Evolutionary conservation across 164 flowering plant species (phyloP).

Genomic region (Platanus orientalis): DNA sequence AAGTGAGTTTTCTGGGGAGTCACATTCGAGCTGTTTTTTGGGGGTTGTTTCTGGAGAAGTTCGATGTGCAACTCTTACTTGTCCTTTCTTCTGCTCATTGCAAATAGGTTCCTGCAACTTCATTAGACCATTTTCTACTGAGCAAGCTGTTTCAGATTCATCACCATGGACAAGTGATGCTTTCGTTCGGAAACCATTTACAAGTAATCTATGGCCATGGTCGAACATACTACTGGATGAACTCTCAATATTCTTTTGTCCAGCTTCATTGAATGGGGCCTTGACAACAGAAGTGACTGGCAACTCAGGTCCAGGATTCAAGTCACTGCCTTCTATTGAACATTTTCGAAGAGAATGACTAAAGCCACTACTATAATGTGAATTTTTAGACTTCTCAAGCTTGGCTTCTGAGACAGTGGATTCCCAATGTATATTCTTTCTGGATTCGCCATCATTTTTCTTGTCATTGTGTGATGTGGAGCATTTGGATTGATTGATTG

Average conservation of each 20-base stretch:
- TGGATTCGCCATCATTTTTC: constrained; percentile 2
- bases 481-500: background rate
- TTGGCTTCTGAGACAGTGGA: constrained; percentile 22
- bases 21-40: constrained; percentile 23
- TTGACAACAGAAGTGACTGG: background rate
- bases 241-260: constrained; percentile 22
- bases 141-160: constrained; percentile 19
- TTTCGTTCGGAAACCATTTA: constrained; percentile 44
- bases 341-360: too few relatives aligned
- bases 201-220: constrained; percentile 26
- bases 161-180: constrained; percentile 24
- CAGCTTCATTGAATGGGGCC: constrained; percentile 15
- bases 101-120: constrained; percentile 18
- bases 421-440: background rate
- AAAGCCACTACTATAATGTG: background rate
- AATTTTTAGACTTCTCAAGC: constrained; percentile 2
- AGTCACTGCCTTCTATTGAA: constrained; percentile 1
- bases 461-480: constrained; percentile 8
- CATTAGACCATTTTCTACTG: constrained; percentile 15
- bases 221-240: constrained; percentile 40
- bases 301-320: background rate
- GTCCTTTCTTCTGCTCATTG: constrained; percentile 16
- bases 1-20: constrained; percentile 17
- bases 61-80: constrained; percentile 8
- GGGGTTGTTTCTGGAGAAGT: constrained; percentile 21